Evolutionary conservation across 1,284 basidiomycete species (phyloP), one percentile per base, ranked within the genome.

Genomic region (Calocybe gambosa): DNA sequence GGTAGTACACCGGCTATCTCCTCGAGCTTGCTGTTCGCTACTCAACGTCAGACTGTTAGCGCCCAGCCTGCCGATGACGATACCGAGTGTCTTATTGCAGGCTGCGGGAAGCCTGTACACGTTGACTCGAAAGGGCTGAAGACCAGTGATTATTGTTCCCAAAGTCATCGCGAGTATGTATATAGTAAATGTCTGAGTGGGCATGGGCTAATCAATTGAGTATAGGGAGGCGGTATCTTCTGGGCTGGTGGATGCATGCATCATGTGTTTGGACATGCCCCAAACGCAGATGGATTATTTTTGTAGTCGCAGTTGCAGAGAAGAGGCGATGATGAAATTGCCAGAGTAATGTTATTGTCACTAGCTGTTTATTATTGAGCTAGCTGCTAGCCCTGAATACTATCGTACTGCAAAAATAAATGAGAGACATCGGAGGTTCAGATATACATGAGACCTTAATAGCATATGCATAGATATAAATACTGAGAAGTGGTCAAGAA

Each of bases 281-380:
- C 75, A 78, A 58, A 68, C 70, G 47, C 70, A 68, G 25, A 59
- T 50, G 7, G 75, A 78, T 58, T 75, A 77, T 53, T 78, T 78
- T 53, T 78, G 76, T 52, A 63, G 70, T 10, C 62, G 65, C 47
- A 62, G 61, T 2, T 78, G 76, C 56, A 67, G 70, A 47, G 73
- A 77, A 40, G 72, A 75, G 33, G 33, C 33, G 16, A 37, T 38
- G 34, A 25, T 18, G 34, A 44, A 44, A n/a, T 31, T 44, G 15
- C 42, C 42, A 8, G 35, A 38, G 42, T 44, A 35, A 44, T 38
- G 3, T 25, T 10, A 15, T 43, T n/a, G 35, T 35, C 42, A 12
- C 29, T 25, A 18, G 20, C 25, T n/a, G 13, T 13, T 36, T n/a
- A 10, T 19, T 31, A 16, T 2, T 29, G 9, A 10, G 28, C 13